phyloP scores from a whole-genome alignment of 805 yeast genomes.

The Spathaspora passalidarum region DNA sequence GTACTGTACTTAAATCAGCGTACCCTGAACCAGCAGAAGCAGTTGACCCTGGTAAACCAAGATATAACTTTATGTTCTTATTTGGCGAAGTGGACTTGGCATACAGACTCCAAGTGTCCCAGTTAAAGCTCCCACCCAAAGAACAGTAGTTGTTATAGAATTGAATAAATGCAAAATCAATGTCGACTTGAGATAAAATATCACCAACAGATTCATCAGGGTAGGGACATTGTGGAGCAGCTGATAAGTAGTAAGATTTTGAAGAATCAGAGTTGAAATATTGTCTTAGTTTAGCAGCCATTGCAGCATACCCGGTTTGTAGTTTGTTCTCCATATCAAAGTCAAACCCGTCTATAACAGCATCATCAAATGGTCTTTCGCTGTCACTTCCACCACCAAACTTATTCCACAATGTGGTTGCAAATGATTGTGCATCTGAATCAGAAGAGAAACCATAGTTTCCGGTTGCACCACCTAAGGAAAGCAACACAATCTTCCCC shows the following conservation, averaged over 20 bases:
- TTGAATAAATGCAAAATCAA: slow-evolving; percentile 84
- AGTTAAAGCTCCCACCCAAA: slow-evolving; percentile 49
- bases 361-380: slow-evolving; percentile 26
- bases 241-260: slow-evolving; percentile 70
- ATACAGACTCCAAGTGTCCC: slow-evolving; percentile 68
- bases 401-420: slow-evolving; percentile 30
- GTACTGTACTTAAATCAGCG: slow-evolving; percentile 21
- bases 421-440: slow-evolving; percentile 54
- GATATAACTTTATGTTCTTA: slow-evolving; percentile 60
- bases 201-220: slow-evolving; percentile 62
- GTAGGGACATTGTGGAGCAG: slow-evolving; percentile 90
- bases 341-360: slow-evolving; percentile 33
- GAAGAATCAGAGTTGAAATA: slow-evolving; percentile 25
- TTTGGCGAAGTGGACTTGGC: slow-evolving; percentile 63
- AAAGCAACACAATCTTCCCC: slow-evolving; percentile 72
- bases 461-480: slow-evolving; percentile 49
- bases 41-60: slow-evolving; percentile 69
- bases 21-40: slow-evolving; percentile 56
- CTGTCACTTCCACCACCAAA: slow-evolving; percentile 23
- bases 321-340: slow-evolving; percentile 28
- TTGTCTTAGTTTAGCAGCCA: slow-evolving; percentile 25
- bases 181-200: slow-evolving; percentile 44
- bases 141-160: slow-evolving; percentile 86
- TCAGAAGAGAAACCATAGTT: slow-evolving; percentile 52
- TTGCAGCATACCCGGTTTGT: slow-evolving; percentile 23